Percentiles rank a stretch among this genome's conserved stretches.
Evolutionary conservation across 352 stramenopile species (phyloP).

Genomic region (Phytophthora fragariae): DNA sequence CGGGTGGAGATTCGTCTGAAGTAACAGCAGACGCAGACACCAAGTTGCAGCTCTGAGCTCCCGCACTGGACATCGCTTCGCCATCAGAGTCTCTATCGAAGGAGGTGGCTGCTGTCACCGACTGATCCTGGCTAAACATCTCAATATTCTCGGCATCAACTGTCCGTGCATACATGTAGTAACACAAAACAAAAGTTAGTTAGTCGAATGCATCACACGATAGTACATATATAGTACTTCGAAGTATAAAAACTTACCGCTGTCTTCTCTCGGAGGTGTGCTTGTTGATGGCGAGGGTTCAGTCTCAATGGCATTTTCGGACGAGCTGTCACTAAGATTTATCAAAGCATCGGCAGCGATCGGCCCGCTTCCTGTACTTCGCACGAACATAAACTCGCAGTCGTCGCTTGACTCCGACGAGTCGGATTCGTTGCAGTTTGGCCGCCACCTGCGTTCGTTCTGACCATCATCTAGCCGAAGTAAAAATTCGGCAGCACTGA

Average conservation of each 20-base stretch:
- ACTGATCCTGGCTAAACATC: not conserved
- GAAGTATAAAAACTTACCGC: conserved; percentile 6
- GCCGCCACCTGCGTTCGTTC: conserved; percentile 22
- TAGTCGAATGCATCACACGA: not conserved
- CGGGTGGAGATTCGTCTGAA: not conserved
- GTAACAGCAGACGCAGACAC: not conserved
- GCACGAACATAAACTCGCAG: conserved; percentile 20
- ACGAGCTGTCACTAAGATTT: conserved; percentile 1
- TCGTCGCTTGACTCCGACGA: conserved; percentile 11
- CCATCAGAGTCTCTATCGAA: not conserved
- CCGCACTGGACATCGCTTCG: not conserved
- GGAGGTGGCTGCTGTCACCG: not conserved
- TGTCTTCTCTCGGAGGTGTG: not conserved
- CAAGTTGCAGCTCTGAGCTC: not conserved
- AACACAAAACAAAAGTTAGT: not conserved
- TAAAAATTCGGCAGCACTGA: conserved; percentile 48
- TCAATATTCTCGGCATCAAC: not conserved
- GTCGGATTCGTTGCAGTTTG: not conserved
- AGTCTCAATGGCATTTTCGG: not conserved
- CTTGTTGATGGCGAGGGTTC: not conserved
- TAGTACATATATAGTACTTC: no score
- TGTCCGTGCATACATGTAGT: not conserved
- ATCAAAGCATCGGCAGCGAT: conserved; percentile 3
- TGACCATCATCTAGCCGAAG: conserved; percentile 26
- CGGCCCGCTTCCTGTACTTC: conserved; percentile 1